These are phyloP conservation scores for Przewalskia tangutica DNA, from an alignment of 257 asterid genomes.

Conservation along the genomic window DNA sequence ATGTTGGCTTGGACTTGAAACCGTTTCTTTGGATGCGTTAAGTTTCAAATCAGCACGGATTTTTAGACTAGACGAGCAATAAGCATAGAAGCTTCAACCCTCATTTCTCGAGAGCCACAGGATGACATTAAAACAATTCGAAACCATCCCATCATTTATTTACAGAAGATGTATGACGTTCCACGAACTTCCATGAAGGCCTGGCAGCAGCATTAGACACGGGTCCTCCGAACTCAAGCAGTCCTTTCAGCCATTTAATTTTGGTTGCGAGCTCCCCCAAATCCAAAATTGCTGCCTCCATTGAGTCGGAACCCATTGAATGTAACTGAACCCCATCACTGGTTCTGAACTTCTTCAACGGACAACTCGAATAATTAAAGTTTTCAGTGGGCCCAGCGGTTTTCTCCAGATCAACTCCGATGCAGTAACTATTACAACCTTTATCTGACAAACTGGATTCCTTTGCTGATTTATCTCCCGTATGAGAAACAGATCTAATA, in stretches of 20 bases:
- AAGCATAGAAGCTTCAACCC: background rate
- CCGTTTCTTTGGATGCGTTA: background rate
- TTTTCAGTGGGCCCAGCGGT: background rate
- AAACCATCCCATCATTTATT: conserved; percentile 4
- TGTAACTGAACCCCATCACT: conserved; percentile 3
- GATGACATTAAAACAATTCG: background rate
- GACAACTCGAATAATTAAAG: background rate
- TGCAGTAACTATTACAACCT: background rate
- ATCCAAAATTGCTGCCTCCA: conserved; percentile 20
- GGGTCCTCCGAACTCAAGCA: conserved; percentile 3
- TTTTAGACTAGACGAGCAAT: background rate
- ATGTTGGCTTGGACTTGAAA: background rate
- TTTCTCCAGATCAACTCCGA: background rate
- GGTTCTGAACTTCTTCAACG: conserved; percentile 4
- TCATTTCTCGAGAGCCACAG: background rate
- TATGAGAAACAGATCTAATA: background rate
- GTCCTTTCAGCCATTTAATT: conserved; percentile 18
- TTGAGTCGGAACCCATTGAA: conserved; percentile 4
- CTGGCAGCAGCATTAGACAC: background rate
- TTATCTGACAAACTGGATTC: background rate
- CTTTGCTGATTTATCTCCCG: background rate
- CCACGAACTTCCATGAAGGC: conserved; percentile 20
- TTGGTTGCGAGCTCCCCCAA: conserved; percentile 21
- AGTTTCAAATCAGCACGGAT: background rate
- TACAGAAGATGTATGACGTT: conserved; percentile 10